These are phyloP conservation scores for Apiospora kogelbergensis DNA, from an alignment of 2,329 filamentous ascomycete genomes.

Conservation along the genomic window DNA sequence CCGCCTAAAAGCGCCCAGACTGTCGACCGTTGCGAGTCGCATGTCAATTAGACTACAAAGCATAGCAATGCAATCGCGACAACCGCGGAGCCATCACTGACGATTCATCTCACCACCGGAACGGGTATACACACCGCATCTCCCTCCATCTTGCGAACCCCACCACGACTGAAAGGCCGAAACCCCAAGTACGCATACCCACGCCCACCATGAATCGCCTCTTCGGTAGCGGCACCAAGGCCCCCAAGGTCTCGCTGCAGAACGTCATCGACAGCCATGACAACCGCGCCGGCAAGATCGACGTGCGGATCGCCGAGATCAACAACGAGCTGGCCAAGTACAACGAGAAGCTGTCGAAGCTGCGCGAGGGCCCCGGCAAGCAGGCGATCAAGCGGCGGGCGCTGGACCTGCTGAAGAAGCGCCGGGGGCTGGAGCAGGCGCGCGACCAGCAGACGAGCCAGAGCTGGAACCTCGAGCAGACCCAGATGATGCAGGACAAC, in stretches of 20 bases:
- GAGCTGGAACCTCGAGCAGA: constrained; percentile 99
- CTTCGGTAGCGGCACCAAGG: constrained; percentile 84
- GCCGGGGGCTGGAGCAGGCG: constrained; percentile 91
- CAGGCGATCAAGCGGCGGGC: constrained; percentile 91
- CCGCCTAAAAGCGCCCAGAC: constrained; percentile 1
- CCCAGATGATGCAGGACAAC: constrained; percentile 97
- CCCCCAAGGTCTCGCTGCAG: constrained; percentile 81
- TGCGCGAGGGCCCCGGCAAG: constrained; percentile 95
- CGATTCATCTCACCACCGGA: neutral
- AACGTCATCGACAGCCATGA: constrained; percentile 74
- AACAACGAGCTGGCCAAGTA: constrained; percentile 81
- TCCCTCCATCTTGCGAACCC: neutral
- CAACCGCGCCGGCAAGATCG: constrained; percentile 42
- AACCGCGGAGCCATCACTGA: neutral
- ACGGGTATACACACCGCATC: neutral
- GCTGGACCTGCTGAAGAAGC: constrained; percentile 87
- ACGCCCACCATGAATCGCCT: constrained; percentile 82
- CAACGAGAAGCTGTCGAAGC: constrained; percentile 57
- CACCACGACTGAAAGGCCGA: neutral
- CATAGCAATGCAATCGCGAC: neutral
- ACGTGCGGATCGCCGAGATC: constrained; percentile 52
- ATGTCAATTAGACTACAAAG: neutral
- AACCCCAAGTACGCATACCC: neutral
- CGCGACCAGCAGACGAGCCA: constrained; percentile 92
- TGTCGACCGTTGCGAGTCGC: neutral